A percentile compares a stretch with the other conserved stretches of the same genome.
phyloP scores from a whole-genome alignment of 2,329 filamentous ascomycete genomes.

The Monosporascus sp. region DNA sequence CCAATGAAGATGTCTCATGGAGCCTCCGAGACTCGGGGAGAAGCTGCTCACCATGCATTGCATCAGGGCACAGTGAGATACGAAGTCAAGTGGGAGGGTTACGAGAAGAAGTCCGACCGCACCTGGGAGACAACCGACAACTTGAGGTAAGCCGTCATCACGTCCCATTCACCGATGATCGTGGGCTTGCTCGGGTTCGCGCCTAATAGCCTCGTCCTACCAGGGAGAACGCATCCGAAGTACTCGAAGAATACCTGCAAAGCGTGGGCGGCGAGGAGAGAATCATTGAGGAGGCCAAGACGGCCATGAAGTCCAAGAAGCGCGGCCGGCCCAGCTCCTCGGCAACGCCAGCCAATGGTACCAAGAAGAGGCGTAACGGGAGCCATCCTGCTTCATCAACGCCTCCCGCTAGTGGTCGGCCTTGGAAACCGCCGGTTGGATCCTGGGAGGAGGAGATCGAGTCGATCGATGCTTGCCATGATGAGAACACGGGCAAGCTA shows the following conservation, averaged over 20 bases:
- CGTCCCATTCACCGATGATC: background rate
- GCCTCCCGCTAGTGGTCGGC: conserved; percentile 39
- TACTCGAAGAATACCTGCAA: conserved; percentile 60
- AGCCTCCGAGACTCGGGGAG: conserved; percentile 4
- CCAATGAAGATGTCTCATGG: background rate
- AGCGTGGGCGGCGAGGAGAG: conserved; percentile 57
- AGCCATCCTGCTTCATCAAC: conserved; percentile 44
- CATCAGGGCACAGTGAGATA: conserved; percentile 50
- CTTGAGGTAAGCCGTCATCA: conserved; percentile 40
- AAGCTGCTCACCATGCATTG: conserved; percentile 1
- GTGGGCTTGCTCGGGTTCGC: conserved; percentile 2
- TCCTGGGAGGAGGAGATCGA: conserved; percentile 72
- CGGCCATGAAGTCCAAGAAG: conserved; percentile 50
- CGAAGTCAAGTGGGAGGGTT: conserved; percentile 78
- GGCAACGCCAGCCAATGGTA: conserved; percentile 29
- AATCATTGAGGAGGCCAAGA: conserved; percentile 46
- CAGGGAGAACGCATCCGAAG: conserved; percentile 52
- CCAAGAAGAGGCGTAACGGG: conserved; percentile 44
- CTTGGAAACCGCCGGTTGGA: conserved; percentile 64
- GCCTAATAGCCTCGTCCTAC: background rate
- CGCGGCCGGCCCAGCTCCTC: conserved; percentile 43
- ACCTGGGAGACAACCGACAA: conserved; percentile 80
- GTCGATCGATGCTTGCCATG: conserved; percentile 66
- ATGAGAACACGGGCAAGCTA: conserved; percentile 52
- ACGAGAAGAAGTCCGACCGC: conserved; percentile 60